These are phyloP conservation scores for Parascedosporium putredinis DNA, from an alignment of 2,329 filamentous ascomycete species.

Conservation along the genomic window DNA sequence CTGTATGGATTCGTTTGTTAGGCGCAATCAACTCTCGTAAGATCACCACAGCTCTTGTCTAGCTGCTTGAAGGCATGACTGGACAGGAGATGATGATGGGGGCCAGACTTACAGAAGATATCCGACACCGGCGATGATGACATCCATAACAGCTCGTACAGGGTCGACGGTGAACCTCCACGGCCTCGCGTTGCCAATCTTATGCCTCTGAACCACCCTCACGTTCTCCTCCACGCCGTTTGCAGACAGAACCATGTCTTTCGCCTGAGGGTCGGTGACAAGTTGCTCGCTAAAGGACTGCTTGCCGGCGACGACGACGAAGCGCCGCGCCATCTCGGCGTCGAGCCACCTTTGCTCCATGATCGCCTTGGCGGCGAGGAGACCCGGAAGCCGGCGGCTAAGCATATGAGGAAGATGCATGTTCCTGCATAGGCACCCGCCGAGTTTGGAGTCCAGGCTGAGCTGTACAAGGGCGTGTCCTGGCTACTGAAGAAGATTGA, in stretches of 20 bases:
- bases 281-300: conserved; percentile 47
- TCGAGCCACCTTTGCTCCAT: conserved; percentile 57
- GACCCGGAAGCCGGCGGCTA: conserved; percentile 59
- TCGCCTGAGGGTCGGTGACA: conserved; percentile 48
- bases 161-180: conserved; percentile 78
- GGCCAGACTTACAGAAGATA: conserved; percentile 67
- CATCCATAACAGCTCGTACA: conserved; percentile 59
- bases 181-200: conserved; percentile 43
- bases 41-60: not conserved
- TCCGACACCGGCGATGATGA: conserved; percentile 62
- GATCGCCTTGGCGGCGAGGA: conserved; percentile 62
- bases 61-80: not conserved
- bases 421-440: conserved; percentile 72
- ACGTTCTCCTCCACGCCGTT: conserved; percentile 77
- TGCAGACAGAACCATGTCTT: conserved; percentile 56
- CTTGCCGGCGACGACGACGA: conserved; percentile 62
- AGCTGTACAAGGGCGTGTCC: conserved; percentile 44
- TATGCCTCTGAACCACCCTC: conserved; percentile 52
- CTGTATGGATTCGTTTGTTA: conserved; percentile 32
- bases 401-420: conserved; percentile 79
- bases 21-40: conserved; percentile 10
- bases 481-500: conserved; percentile 50
- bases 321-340: conserved; percentile 62
- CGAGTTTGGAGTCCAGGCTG: conserved; percentile 61
- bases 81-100: conserved; percentile 5